A percentile compares a stretch with the other conserved stretches of the same genome.
These are phyloP conservation scores for Colletotrichum trifolii DNA, from an alignment of 2,329 filamentous ascomycete species.

Conservation along the genomic window DNA sequence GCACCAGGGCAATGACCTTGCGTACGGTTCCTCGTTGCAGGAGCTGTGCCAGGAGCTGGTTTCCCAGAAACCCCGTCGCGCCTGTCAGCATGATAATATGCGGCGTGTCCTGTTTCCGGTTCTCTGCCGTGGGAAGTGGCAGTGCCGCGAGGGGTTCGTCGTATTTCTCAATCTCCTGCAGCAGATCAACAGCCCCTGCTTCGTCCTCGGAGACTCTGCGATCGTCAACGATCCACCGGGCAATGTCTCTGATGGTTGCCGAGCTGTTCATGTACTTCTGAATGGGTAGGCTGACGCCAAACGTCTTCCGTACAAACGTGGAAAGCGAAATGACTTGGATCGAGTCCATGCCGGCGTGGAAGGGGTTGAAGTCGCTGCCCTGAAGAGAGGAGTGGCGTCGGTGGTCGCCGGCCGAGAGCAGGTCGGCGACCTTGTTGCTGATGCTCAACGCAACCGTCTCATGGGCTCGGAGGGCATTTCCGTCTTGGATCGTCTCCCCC, in stretches of 20 bases:
- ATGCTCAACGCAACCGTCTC: constrained; percentile 19
- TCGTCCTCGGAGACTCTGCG: neutral
- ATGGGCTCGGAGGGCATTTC: neutral
- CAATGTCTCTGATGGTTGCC: constrained; percentile 20
- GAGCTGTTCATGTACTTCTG: constrained; percentile 28
- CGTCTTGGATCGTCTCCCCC: neutral
- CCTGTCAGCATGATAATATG: constrained; percentile 28
- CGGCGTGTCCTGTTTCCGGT: neutral
- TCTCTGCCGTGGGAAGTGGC: neutral
- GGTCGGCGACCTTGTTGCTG: constrained; percentile 19
- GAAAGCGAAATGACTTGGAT: constrained; percentile 31
- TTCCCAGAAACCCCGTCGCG: constrained; percentile 36
- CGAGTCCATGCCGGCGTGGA: constrained; percentile 29
- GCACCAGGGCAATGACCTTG: constrained; percentile 26
- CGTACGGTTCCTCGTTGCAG: constrained; percentile 1
- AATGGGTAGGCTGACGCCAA: constrained; percentile 15
- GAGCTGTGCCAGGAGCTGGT: constrained; percentile 32
- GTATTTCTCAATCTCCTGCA: constrained; percentile 19
- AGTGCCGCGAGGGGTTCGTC: constrained; percentile 6
- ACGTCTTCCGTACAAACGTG: constrained; percentile 19
- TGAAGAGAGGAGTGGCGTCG: neutral
- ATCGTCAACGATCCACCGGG: constrained; percentile 11
- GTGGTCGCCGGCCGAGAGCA: constrained; percentile 12
- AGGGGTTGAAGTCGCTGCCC: constrained; percentile 28
- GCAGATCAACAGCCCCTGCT: neutral